phyloP scores from a whole-genome alignment of 2,329 filamentous ascomycete species.

The Pseudogymnoascus sp. region DNA sequence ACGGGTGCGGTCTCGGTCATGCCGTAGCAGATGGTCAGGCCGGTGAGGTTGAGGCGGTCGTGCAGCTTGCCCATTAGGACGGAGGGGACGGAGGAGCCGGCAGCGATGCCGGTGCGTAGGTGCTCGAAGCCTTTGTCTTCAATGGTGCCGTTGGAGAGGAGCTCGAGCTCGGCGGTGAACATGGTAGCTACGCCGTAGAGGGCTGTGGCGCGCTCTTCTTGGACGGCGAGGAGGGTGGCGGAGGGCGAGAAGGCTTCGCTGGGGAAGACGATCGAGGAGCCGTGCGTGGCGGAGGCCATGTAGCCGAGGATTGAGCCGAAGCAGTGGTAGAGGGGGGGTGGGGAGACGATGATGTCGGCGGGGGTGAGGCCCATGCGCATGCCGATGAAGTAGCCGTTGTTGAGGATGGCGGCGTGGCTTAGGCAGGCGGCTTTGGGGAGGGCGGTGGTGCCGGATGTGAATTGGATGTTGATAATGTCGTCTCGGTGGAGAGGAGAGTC shows the following conservation, averaged over 20 bases:
- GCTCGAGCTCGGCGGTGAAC: constrained; percentile 82
- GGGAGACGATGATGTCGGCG: constrained; percentile 71
- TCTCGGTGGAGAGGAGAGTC: constrained; percentile 44
- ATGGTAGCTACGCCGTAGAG: constrained; percentile 92
- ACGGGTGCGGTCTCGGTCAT: constrained; percentile 39
- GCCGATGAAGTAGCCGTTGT: constrained; percentile 83
- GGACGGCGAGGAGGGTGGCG: constrained; percentile 50
- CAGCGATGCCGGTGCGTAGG: constrained; percentile 84
- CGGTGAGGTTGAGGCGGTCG: constrained; percentile 63
- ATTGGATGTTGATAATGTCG: constrained; percentile 90
- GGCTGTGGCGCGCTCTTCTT: constrained; percentile 48
- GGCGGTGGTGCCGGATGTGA: constrained; percentile 92
- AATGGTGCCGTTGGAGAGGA: constrained; percentile 48
- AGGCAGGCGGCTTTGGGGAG: constrained; percentile 88
- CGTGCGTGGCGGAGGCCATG: constrained; percentile 82
- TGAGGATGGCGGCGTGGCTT: constrained; percentile 77
- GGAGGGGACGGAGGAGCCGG: constrained; percentile 77
- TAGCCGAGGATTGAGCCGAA: constrained; percentile 91
- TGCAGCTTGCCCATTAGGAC: constrained; percentile 74
- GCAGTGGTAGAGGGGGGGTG: constrained; percentile 81
- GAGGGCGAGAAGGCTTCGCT: constrained; percentile 77
- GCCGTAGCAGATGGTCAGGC: constrained; percentile 82
- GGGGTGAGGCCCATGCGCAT: constrained; percentile 73
- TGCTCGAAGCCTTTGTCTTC: constrained; percentile 49
- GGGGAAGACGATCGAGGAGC: constrained; percentile 76